These are phyloP conservation scores for Claviceps pazoutovae DNA, from an alignment of 2,329 filamentous ascomycete genomes.

Conservation along the genomic window DNA sequence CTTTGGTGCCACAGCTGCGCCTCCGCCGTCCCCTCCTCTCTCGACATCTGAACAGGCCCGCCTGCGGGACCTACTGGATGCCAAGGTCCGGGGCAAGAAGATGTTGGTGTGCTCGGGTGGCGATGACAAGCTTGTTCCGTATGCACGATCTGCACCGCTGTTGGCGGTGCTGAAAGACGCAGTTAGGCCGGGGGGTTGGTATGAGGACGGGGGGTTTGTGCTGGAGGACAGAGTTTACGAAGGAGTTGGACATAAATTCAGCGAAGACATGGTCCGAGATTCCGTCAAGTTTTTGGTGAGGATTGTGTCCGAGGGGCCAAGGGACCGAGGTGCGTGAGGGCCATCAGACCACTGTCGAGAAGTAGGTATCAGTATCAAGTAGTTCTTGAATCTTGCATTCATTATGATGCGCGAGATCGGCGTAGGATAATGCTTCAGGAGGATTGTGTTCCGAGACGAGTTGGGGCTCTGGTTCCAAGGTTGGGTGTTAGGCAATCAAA, in stretches of 20 bases:
- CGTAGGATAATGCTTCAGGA: too few relatives aligned
- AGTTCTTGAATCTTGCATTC: too few relatives aligned
- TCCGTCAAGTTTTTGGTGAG: constrained; percentile 49
- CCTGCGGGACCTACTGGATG: constrained; percentile 31
- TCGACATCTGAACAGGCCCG: constrained; percentile 27
- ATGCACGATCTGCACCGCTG: constrained; percentile 45
- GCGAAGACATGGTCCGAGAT: constrained; percentile 50
- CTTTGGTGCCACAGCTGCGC: constrained; percentile 33
- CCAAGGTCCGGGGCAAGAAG: constrained; percentile 44
- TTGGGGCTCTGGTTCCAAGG: too few relatives aligned
- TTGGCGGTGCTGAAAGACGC: constrained; percentile 46
- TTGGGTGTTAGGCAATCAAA: neutral
- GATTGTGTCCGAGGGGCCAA: constrained; percentile 22
- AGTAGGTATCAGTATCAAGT: too few relatives aligned
- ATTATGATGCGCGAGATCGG: too few relatives aligned
- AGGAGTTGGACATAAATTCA: constrained; percentile 57
- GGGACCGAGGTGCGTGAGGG: constrained; percentile 10
- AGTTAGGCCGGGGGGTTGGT: constrained; percentile 29
- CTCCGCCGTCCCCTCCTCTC: constrained; percentile 17
- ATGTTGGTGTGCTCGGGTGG: constrained; percentile 52
- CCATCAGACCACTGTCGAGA: neutral
- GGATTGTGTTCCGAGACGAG: too few relatives aligned
- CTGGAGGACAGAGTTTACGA: constrained; percentile 56
- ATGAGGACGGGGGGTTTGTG: constrained; percentile 38
- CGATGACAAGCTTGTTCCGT: constrained; percentile 60